Evolutionary conservation across 2,329 filamentous ascomycete species (phyloP).

Genomic region (Nothomitra cinnamomea): DNA sequence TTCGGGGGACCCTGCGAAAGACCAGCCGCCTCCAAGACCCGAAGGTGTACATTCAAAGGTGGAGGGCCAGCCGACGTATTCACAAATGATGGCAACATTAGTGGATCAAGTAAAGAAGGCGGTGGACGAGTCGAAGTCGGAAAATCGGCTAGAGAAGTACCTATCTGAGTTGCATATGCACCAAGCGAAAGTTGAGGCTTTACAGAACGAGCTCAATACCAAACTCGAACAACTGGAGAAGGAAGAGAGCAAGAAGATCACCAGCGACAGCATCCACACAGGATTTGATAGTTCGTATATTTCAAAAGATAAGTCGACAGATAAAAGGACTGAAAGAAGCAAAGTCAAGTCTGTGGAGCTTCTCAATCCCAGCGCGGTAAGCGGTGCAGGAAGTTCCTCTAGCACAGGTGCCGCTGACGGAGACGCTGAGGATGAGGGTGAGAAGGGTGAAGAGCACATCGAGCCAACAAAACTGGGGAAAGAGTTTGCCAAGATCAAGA

Average conservation of each 20-base stretch:
- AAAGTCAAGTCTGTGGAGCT: slow-evolving; percentile 45
- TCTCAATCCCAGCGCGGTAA: slow-evolving; percentile 45
- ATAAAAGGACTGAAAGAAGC: slow-evolving; percentile 11
- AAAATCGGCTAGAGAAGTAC: slow-evolving; percentile 56
- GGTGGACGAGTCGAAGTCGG: slow-evolving; percentile 57
- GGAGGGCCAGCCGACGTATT: slow-evolving; percentile 66
- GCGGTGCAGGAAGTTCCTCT: slow-evolving; percentile 31
- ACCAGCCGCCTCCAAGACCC: slow-evolving; percentile 61
- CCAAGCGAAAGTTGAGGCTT: slow-evolving; percentile 54
- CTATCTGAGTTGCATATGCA: slow-evolving; percentile 63
- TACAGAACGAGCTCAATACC: slow-evolving; percentile 57
- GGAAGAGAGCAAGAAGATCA: slow-evolving; percentile 79
- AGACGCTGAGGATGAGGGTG: slow-evolving; percentile 32
- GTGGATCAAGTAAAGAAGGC: slow-evolving; percentile 85
- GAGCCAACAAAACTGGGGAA: slow-evolving; percentile 64
- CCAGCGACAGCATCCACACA: slow-evolving; percentile 72
- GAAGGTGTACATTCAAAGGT: slow-evolving; percentile 63
- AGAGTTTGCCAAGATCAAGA: slow-evolving; percentile 62
- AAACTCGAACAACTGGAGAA: slow-evolving; percentile 72
- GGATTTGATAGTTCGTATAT: slow-evolving; percentile 84
- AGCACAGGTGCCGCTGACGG: slow-evolving; percentile 46
- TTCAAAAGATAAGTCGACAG: slow-evolving; percentile 32
- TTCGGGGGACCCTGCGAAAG: slow-evolving; percentile 49
- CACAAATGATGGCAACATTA: slow-evolving; percentile 95
- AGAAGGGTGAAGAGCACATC: slow-evolving; percentile 54